Conservation (phyloP, 2,329 filamentous ascomycete genomes). For the Penicillium fuscoglaucum region DNA sequence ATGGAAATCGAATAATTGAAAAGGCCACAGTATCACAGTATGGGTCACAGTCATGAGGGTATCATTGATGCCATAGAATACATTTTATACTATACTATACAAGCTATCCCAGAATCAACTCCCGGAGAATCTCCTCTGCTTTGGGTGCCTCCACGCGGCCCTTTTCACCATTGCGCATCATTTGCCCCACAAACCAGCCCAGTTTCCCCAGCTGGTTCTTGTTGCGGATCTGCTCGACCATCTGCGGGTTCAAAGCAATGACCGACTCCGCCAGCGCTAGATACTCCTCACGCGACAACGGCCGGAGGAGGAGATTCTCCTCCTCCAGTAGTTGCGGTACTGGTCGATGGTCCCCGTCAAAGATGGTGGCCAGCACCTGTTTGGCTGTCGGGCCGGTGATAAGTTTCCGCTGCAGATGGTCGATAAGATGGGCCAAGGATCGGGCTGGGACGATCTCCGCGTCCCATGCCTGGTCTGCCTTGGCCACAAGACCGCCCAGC, state of each 20-base stretch:
- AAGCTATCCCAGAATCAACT: constrained; percentile 43
- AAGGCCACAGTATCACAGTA: background rate
- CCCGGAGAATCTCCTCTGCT: constrained; percentile 56
- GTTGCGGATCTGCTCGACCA: constrained; percentile 60
- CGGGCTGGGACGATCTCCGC: constrained; percentile 41
- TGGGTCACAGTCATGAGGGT: constrained; percentile 17
- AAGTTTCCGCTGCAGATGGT: constrained; percentile 43
- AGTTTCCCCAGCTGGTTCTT: constrained; percentile 65
- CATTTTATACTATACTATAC: constrained; percentile 14
- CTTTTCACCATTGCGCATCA: constrained; percentile 62
- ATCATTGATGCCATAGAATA: constrained; percentile 23
- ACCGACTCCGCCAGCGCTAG: constrained; percentile 54
- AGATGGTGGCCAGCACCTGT: constrained; percentile 56
- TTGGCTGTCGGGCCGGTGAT: constrained; percentile 62
- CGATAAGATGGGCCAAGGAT: constrained; percentile 48
- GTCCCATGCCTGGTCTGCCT: constrained; percentile 51
- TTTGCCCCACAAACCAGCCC: constrained; percentile 68
- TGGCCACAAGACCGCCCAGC: constrained; percentile 63
- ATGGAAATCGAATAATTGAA: background rate
- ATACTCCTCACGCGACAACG: constrained; percentile 59
- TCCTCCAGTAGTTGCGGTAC: constrained; percentile 57
- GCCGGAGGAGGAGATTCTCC: constrained; percentile 56
- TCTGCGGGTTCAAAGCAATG: constrained; percentile 55
- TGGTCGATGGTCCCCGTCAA: constrained; percentile 51
- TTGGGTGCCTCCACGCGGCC: constrained; percentile 62